Evolutionary conservation across 2,329 filamentous ascomycete genomes (phyloP), one percentile per base, ranked within the genome.

Genomic region (Epichloe hybrida): DNA sequence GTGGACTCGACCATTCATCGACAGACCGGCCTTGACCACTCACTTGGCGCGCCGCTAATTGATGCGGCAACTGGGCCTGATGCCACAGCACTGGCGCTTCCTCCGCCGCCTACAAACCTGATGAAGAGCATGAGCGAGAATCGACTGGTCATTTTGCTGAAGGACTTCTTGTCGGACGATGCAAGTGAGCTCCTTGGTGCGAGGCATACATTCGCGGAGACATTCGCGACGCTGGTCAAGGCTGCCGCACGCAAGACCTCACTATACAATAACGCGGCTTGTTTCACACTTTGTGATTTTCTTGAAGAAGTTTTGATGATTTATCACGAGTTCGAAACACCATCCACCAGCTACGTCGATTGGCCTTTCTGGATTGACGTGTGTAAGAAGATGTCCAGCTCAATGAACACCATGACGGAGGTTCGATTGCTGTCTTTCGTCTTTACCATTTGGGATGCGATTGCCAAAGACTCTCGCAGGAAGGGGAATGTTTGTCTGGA

Each of bases 231-330:
- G 27, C 70, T 94, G 31, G 73, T 93, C 62, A 88, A 85, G 62
- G 81, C 84, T 1, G 80, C 84, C 2, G 82, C 88, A 1, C 80
- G 83, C 56, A 81, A 79, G 56, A 90, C 85, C 0, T 90, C 88
- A 0, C 74, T 87, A 50, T 95, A 84, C 62, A 84, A 94, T 63
- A 86, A 88, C 61, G 81, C 81, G 55, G 85, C 88, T 17, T 94
- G 88, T 64, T 93, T 93, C 62, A 86, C 88, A 9, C 73, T 95
- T n/a, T 91, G 89, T 62, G 90, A 96, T 64, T 89, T 95, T 56
- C 71, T 95, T 27, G 88, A 95, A 62, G 89, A 95, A 66, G 76
- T 84, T 1, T 71, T 95, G 48, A 72, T 80, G 15, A 81, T 88
- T 40, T 76, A 76, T 53, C 70, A 75, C 51, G 64, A 68, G 6